Base-by-base conservation (phyloP, 495 filamentous ascomycete genomes). In the Darksidea phi region DNA sequence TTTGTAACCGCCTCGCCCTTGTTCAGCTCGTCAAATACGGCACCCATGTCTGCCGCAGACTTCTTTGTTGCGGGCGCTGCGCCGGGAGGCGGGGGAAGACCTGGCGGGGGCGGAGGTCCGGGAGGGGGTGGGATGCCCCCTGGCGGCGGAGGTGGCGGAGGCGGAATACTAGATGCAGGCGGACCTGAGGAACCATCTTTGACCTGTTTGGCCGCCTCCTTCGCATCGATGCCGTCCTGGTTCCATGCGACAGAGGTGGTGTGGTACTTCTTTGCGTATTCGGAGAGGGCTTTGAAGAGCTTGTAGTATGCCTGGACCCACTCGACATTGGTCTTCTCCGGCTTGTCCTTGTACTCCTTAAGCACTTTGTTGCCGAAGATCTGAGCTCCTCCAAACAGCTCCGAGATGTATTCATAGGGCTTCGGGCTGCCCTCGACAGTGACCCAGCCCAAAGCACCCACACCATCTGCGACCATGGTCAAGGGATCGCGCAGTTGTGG, bases 291-390 rank as follows among this genome's bases (percentile, higher is more conserved):
- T 63, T 86, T 87, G 77, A 96, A 90, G 54, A 96, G 84, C 59
- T 85, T 83, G 75, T 93, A 95, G 77, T 90, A 96, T 8, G 91
- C 79, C 68, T 90, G 86, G 15, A 95, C 82, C 84, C 89, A 98
- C 71, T 93, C 84, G 59, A 91, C 80, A 57, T 70, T 57, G 48
- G 47, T 64, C 53, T 61, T 62, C 38, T 64, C 62, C 10, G 58
- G 61, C 91, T 90, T 93, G 50, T 94, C 91, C 77, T 93, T 97
- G 74, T 89, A 85, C 59, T 90, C 86, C 69, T 87, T 91, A 59
- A 97, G 73, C 37, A 98, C 88, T 57, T 89, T 83, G 77, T 98
- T 96, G 1, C 94, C 95, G 61, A 86, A 96, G 76, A 90, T 95
- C 72, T 96, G 82, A 25, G 91, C 88, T 48, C 89, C 85, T 23